Conservation (phyloP, 1,139 yeast species). For the Eremothecium coryli region DNA sequence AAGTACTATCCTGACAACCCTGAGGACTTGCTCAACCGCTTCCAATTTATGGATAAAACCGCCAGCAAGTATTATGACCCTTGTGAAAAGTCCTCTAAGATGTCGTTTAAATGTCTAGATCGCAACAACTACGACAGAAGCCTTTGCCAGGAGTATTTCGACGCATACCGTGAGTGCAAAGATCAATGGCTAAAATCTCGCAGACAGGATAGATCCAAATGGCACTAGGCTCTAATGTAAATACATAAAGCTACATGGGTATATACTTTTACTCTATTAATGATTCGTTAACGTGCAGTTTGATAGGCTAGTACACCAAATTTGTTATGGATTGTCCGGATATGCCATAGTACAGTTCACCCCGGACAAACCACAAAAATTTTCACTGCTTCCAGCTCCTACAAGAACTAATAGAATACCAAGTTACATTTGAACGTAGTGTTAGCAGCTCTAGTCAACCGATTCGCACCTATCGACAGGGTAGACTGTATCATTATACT, state of each 20-base stretch:
- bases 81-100: slow-evolving; percentile 79
- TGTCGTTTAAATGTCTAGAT: slow-evolving; percentile 75
- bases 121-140: slow-evolving; percentile 65
- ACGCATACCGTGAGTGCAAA: slow-evolving; percentile 86
- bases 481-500: no score
- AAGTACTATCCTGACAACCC: slow-evolving; percentile 78
- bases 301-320: no score
- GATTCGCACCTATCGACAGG: no score
- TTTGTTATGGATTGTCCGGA: no score
- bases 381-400: slow-evolving; percentile 5
- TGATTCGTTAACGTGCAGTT: neutral
- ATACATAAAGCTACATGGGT: neutral
- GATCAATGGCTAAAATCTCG: slow-evolving; percentile 56
- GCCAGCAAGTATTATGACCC: slow-evolving; percentile 88
- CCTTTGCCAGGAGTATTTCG: slow-evolving; percentile 77
- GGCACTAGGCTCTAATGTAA: slow-evolving; percentile 1
- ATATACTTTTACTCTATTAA: neutral
- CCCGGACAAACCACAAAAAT: slow-evolving; percentile 4
- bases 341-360: no score
- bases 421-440: no score
- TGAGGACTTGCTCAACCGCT: slow-evolving; percentile 30
- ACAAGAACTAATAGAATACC: no score
- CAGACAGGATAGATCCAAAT: slow-evolving; percentile 28
- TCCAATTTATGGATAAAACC: slow-evolving; percentile 42
- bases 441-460: no score